Percentiles rank a stretch among this genome's conserved stretches.
These are phyloP conservation scores for Phoma sp. DNA, from an alignment of 2,329 filamentous ascomycete species.

Conservation along the genomic window DNA sequence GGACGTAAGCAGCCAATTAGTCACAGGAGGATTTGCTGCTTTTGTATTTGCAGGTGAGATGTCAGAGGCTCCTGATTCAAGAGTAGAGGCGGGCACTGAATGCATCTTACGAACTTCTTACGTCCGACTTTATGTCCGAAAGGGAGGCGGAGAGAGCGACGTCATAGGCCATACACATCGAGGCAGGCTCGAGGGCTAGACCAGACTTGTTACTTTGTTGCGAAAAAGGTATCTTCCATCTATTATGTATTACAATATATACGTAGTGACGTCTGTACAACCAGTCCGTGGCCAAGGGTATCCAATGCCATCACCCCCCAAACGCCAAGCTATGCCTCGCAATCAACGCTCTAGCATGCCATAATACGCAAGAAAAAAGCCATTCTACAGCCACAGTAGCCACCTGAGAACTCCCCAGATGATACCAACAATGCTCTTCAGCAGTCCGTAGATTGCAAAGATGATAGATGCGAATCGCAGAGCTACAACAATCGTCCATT, in stretches of 20 bases:
- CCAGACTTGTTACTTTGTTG: no score
- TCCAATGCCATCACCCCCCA: neutral
- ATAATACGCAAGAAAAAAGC: neutral
- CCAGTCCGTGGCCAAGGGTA: neutral
- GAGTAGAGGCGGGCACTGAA: no score
- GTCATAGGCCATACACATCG: no score
- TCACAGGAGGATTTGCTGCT: no score
- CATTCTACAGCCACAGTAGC: slow-evolving; percentile 72
- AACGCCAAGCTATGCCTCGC: slow-evolving; percentile 4
- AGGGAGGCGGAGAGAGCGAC: no score
- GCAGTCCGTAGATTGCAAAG: slow-evolving; percentile 75
- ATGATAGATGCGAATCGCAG: slow-evolving; percentile 97
- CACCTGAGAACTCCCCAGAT: slow-evolving; percentile 71
- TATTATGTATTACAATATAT: slow-evolving; percentile 6
- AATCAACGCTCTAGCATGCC: neutral
- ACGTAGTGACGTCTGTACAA: neutral
- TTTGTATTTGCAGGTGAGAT: neutral
- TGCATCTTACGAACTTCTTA: no score
- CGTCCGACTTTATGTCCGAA: no score
- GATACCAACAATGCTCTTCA: slow-evolving; percentile 69
- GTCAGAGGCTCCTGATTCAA: no score
- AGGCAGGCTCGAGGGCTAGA: no score
- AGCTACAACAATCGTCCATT: slow-evolving; percentile 86
- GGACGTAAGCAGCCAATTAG: neutral
- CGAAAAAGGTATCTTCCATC: no score